Base-by-base conservation (phyloP, 139 green algal species). In the Astrephomene gubernaculifera region DNA sequence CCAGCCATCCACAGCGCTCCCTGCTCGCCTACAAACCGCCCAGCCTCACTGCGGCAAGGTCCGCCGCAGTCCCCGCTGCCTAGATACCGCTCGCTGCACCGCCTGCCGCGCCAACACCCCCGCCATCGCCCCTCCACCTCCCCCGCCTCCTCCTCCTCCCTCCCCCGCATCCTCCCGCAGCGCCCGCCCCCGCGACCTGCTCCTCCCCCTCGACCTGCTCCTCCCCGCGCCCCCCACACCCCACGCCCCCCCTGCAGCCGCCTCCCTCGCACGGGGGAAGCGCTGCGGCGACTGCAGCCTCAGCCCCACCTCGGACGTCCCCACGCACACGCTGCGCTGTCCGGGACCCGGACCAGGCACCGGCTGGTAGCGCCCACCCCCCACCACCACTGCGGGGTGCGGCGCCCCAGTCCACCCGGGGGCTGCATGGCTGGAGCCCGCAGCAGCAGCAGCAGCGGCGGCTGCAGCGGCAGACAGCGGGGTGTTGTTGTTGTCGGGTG, bases 1-100 rank as follows among this genome's bases (percentile, higher is more conserved):
- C n/a, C n/a, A n/a, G n/a, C n/a, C n/a, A n/a, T n/a, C n/a, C n/a
- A n/a, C n/a, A n/a, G n/a, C n/a, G n/a, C n/a, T n/a, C n/a, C n/a
- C n/a, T n/a, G n/a, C n/a, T n/a, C n/a, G n/a, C n/a, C n/a, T n/a
- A n/a, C n/a, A n/a, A n/a, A 57, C 49, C 49, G 12, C 22, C 57
- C 19, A 65, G n/a, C 24, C 6, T n/a, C 24, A 75, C 39, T 75
- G 39, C 12, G 68, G 68, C 38, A 36, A 39, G 2, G 43, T 19
- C 25, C 71, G 71, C 71, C 25, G 41, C 41, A 41, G 19, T 9
- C 43, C 78, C 1, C 60, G 61, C 78, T 74, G 78, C n/a, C 78
- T 41, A 6, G 78, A 84, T 43, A 53, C 41, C 19, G 78, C 78
- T 44, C 78, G 61, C 78, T 64, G 61, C 78, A 84, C 78, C 78